Conservation (phyloP, 768 basidiomycete species). For the Podaxis sp. region DNA sequence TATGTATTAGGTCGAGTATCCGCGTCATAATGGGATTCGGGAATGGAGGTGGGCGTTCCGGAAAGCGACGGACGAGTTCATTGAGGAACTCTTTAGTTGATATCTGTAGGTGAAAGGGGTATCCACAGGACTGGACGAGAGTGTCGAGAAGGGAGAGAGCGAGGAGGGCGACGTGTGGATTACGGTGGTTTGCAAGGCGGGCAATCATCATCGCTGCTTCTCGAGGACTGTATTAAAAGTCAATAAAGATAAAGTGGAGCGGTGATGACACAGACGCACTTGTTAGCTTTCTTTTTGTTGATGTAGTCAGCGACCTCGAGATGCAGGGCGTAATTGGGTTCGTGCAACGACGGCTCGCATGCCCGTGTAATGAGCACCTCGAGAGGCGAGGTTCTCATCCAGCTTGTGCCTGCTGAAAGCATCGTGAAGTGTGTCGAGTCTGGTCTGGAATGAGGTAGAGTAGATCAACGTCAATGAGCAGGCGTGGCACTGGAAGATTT, state of each 20-base stretch:
- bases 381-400: constrained; percentile 60
- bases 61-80: constrained; percentile 96
- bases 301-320: constrained; percentile 93
- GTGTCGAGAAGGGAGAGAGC: constrained; percentile 86
- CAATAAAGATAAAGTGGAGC: not conserved
- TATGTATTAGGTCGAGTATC: constrained; percentile 88
- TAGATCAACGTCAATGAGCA: not conserved
- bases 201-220: constrained; percentile 89
- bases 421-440: not conserved
- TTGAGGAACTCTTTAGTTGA: constrained; percentile 98
- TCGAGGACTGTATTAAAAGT: constrained; percentile 59
- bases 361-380: constrained; percentile 78
- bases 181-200: constrained; percentile 85
- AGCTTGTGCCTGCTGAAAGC: constrained; percentile 42
- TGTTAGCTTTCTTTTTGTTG: constrained; percentile 95
- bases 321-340: constrained; percentile 90
- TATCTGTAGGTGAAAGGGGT: constrained; percentile 96
- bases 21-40: constrained; percentile 93
- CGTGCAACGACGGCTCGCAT: constrained; percentile 82
- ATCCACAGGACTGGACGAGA: constrained; percentile 93
- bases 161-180: constrained; percentile 87
- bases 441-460: not conserved
- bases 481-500: constrained; percentile 4
- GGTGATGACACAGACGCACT: constrained; percentile 45
- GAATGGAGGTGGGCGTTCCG: constrained; percentile 94